Conservation (phyloP, 768 basidiomycete species). For the Hysterangium stoloniferum region DNA sequence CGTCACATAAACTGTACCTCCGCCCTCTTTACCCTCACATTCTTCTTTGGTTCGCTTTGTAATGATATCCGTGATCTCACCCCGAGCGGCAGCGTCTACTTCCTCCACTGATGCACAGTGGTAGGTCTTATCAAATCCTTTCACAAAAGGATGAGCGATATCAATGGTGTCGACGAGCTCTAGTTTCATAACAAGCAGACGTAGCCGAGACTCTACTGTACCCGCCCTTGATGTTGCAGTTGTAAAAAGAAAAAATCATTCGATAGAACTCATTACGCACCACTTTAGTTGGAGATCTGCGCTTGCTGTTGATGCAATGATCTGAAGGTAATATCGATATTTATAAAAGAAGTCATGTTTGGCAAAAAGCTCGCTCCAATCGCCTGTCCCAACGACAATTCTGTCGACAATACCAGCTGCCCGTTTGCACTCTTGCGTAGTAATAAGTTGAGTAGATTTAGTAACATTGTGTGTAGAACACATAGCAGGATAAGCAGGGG, state of each 20-base stretch:
- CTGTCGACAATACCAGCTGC: constrained; percentile 91
- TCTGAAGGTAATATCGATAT: constrained; percentile 94
- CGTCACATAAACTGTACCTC: constrained; percentile 84
- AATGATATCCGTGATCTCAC: constrained; percentile 70
- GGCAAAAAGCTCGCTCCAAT: constrained; percentile 90
- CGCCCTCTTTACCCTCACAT: constrained; percentile 66
- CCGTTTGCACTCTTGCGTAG: constrained; percentile 92
- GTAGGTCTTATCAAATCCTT: constrained; percentile 83
- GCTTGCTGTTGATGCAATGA: constrained; percentile 84
- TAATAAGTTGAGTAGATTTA: constrained; percentile 89
- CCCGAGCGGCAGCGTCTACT: constrained; percentile 80
- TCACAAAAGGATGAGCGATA: constrained; percentile 91
- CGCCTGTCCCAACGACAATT: constrained; percentile 74
- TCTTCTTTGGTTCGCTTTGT: constrained; percentile 71
- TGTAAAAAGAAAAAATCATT: background rate
- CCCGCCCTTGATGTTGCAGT: constrained; percentile 54
- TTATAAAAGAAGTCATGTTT: constrained; percentile 97
- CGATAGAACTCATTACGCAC: constrained; percentile 36
- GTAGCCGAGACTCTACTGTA: constrained; percentile 95
- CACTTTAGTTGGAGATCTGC: constrained; percentile 89
- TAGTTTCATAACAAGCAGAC: constrained; percentile 95
- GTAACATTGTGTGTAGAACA: constrained; percentile 98
- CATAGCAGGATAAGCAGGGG: constrained; percentile 98
- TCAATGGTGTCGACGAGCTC: constrained; percentile 91
- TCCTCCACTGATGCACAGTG: constrained; percentile 84